phyloP scores from a whole-genome alignment of 2,329 filamentous ascomycete genomes.

The Shiraia bambusicola region DNA sequence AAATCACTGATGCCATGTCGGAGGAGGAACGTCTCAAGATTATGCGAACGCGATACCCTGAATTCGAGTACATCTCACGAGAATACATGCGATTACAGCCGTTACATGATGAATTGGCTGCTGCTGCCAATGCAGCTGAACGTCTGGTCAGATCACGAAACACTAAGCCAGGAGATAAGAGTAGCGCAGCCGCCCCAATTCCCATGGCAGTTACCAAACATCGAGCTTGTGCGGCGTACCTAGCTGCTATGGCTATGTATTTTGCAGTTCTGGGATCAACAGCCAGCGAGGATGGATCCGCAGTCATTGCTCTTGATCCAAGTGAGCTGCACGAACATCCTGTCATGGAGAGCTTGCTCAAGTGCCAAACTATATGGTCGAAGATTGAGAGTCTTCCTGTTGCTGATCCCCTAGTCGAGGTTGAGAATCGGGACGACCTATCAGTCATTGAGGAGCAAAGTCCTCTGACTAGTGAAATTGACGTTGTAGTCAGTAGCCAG shows the following conservation, averaged over 20 bases:
- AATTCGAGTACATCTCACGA: constrained; percentile 82
- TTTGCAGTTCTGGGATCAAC: constrained; percentile 90
- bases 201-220: constrained; percentile 62
- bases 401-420: constrained; percentile 46
- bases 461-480: constrained; percentile 35
- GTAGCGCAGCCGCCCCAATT: constrained; percentile 11
- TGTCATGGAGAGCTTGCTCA: constrained; percentile 81
- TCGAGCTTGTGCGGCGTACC: constrained; percentile 79
- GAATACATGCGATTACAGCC: constrained; percentile 74
- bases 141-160: constrained; percentile 36
- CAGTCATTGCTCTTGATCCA: constrained; percentile 65
- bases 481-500: constrained; percentile 37
- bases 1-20: constrained; percentile 78
- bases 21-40: constrained; percentile 73
- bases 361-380: constrained; percentile 79
- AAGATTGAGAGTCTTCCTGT: constrained; percentile 67
- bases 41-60: constrained; percentile 80
- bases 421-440: constrained; percentile 35
- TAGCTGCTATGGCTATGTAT: constrained; percentile 87
- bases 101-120: constrained; percentile 59
- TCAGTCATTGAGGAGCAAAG: constrained; percentile 38
- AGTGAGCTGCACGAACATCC: constrained; percentile 84
- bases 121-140: constrained; percentile 61
- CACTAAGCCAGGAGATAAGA: constrained; percentile 23
- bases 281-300: constrained; percentile 56